Evolutionary conservation across 352 stramenopile species (phyloP).

Genomic region (Phytophthora pluvialis): DNA sequence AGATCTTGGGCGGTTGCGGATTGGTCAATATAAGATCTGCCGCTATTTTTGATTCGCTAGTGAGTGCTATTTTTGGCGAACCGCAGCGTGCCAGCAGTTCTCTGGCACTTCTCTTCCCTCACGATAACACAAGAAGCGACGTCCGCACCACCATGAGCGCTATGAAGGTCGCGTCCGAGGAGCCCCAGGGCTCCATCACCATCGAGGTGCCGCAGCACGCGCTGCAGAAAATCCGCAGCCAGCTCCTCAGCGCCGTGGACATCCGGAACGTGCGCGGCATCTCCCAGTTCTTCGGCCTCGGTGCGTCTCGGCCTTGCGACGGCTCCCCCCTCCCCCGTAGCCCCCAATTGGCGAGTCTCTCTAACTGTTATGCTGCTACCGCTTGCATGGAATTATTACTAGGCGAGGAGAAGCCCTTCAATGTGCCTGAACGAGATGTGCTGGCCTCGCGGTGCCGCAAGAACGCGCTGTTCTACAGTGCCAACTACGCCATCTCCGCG

Average conservation of each 20-base stretch:
- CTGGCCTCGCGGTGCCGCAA: conserved; percentile 69
- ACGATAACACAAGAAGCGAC: conserved; percentile 27
- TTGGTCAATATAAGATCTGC: conserved; percentile 14
- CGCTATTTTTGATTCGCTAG: conserved; percentile 35
- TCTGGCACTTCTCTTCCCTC: conserved; percentile 30
- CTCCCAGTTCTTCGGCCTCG: conserved; percentile 82
- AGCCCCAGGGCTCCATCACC: conserved; percentile 67
- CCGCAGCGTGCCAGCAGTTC: conserved; percentile 29
- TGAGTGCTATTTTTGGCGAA: conserved; percentile 47
- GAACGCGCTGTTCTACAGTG: conserved; percentile 86
- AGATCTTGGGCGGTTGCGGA: conserved; percentile 10
- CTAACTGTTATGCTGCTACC: conserved; percentile 8
- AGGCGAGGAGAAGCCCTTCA: conserved; percentile 89
- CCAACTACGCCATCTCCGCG: conserved; percentile 85
- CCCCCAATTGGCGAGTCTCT: not conserved
- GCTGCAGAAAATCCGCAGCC: conserved; percentile 70
- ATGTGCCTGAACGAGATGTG: conserved; percentile 71
- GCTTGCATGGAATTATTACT: not conserved
- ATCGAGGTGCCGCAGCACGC: conserved; percentile 70
- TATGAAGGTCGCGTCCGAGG: conserved; percentile 64
- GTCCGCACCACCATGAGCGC: conserved; percentile 23
- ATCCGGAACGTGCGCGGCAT: conserved; percentile 83
- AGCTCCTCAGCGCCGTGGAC: conserved; percentile 70
- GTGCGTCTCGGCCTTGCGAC: conserved; percentile 28
- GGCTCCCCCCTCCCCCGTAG: not conserved